Evolutionary conservation across 2,329 filamentous ascomycete species (phyloP), one percentile per base, ranked within the genome.

Genomic region (Paramyrothecium sp.): DNA sequence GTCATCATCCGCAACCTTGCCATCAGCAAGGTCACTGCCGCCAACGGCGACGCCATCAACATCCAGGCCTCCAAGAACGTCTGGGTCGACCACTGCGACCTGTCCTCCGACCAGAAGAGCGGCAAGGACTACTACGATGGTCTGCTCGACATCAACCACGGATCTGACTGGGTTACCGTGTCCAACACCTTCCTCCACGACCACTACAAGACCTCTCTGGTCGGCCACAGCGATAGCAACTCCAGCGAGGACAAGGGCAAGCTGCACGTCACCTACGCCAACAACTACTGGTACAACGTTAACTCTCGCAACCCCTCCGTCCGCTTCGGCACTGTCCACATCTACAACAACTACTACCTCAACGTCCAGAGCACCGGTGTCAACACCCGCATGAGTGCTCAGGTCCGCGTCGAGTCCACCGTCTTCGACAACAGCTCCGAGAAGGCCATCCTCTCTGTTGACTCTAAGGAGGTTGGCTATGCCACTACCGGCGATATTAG

Each of bases 91-190:
- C 87, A 89, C 75, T 78, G 80, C 68, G 87, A 90, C 61, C 77
- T 90, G 21, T 85, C 81, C 4, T 85, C 83, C 22, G 81, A 89
- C 72, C 67, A 69, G 34, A 75, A 80, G 64, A 76, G 83, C 67
- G 84, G 80, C 76, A 90, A 90, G 75, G 86, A 90, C 75, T 88
- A 82, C 75, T 89, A 88, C 67, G 88, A 90, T 56, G 87, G 88
- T 33, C 80, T 90, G 2, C 73, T 86, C 51, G 88, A 90, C 64
- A 73, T 81, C 53, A 88, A 81, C 53, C 87, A 89, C 72, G 88
- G 77, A 51, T 76, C 81, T 11, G 85, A 89, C 74, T 89, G 75
- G 65, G 70, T 88, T 57, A 88, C 81, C 56, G 67, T 83, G 58
- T 73, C 65, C 58, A 68, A 67, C 63, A 68, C 60, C 30, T 62